These are phyloP conservation scores for Talaromyces atroroseus DNA, from an alignment of 2,329 filamentous ascomycete genomes.

Conservation along the genomic window DNA sequence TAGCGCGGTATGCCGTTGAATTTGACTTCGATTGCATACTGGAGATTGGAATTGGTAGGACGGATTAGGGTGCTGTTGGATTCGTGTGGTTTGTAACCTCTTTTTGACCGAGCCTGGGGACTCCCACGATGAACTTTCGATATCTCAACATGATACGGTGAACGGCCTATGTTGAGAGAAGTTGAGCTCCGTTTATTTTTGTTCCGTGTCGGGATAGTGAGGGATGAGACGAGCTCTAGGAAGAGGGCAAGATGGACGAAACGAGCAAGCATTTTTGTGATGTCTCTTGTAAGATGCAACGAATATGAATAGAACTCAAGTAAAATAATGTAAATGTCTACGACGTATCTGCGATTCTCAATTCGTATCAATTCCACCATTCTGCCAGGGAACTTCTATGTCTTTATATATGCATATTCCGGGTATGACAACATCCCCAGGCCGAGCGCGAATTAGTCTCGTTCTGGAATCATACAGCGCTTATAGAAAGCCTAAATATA, in stretches of 20 bases:
- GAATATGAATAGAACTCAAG: not conserved
- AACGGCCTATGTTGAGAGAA: not conserved
- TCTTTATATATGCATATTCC: not conserved
- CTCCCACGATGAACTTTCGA: not conserved
- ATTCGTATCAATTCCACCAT: not conserved
- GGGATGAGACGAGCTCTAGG: conserved; percentile 1
- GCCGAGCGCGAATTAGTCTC: not conserved
- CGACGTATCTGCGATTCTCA: not conserved
- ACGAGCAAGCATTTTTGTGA: not conserved
- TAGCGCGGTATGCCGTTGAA: conserved; percentile 2
- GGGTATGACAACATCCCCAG: not conserved
- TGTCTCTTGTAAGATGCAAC: not conserved
- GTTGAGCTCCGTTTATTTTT: not conserved
- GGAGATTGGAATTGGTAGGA: not conserved
- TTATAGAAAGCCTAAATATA: not conserved
- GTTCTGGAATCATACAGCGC: not conserved
- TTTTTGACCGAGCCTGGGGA: not conserved
- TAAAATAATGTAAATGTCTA: not conserved
- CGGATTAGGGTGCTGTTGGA: conserved; percentile 3
- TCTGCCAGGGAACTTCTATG: not conserved
- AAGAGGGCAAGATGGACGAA: not conserved
- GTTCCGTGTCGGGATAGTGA: not conserved
- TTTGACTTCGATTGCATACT: conserved; percentile 3
- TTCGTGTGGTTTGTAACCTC: not conserved
- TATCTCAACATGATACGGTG: not conserved